These are phyloP conservation scores for Xylariomycetidae sp. DNA, from an alignment of 2,329 filamentous ascomycete species.

Conservation along the genomic window DNA sequence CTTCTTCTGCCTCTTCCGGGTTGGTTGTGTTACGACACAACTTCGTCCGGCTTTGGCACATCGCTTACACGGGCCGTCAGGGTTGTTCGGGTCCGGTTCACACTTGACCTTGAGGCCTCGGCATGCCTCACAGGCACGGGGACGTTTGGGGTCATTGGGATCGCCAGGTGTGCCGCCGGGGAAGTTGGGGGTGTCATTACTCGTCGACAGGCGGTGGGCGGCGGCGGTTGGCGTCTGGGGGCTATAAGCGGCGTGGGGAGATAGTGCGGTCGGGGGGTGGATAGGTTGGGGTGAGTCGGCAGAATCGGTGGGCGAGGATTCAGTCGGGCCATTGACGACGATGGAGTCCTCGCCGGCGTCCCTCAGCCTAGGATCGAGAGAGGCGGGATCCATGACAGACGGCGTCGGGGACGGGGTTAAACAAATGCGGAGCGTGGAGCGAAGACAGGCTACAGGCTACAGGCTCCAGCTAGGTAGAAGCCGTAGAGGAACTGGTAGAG, in stretches of 20 bases:
- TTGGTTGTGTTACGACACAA: conserved; percentile 72
- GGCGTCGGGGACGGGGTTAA: no score
- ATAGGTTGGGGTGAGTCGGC: conserved; percentile 1
- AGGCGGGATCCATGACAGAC: conserved; percentile 25
- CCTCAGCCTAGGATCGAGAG: conserved; percentile 24
- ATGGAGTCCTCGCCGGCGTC: conserved; percentile 21
- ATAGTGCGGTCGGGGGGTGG: conserved; percentile 11
- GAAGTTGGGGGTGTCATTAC: conserved; percentile 13
- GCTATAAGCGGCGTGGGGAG: conserved; percentile 11
- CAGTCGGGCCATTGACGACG: conserved; percentile 14
- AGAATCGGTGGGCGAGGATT: conserved; percentile 1
- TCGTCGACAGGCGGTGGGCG: conserved; percentile 5
- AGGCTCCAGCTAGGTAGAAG: no score
- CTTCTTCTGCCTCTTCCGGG: conserved; percentile 82
- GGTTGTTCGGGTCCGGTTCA: conserved; percentile 63
- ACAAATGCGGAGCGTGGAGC: no score
- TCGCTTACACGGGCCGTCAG: conserved; percentile 63
- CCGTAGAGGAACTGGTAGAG: no score
- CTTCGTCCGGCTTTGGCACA: conserved; percentile 75
- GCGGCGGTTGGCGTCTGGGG: conserved; percentile 18
- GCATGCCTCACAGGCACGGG: conserved; percentile 71
- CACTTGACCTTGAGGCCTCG: conserved; percentile 78
- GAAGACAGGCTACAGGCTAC: no score
- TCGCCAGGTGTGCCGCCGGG: conserved; percentile 18
- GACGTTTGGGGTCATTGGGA: conserved; percentile 55